These are phyloP conservation scores for Podaxis sp. DNA, from an alignment of 768 basidiomycete species.

Conservation along the genomic window DNA sequence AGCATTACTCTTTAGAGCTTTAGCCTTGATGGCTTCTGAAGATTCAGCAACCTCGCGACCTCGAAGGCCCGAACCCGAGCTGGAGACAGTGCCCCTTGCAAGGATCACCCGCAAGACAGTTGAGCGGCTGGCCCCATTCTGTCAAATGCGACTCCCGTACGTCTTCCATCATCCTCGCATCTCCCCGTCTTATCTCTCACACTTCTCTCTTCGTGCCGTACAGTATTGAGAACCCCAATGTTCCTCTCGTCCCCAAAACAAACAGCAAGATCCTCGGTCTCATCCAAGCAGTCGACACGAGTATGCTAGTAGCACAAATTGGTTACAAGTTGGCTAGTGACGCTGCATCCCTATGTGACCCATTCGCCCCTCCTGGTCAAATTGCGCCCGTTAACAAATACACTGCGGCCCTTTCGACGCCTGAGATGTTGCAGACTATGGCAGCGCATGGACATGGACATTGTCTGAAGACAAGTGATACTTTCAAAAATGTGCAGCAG, in stretches of 20 bases:
- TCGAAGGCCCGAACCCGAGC: constrained; percentile 9
- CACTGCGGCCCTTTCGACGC: constrained; percentile 16
- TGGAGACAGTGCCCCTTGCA: constrained; percentile 10
- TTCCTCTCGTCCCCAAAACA: constrained; percentile 27
- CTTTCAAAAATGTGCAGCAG: constrained; percentile 34
- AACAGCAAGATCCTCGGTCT: constrained; percentile 26
- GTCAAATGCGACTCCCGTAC: constrained; percentile 16
- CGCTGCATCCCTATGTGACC: constrained; percentile 25
- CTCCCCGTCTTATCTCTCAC: neutral
- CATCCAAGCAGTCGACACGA: constrained; percentile 29
- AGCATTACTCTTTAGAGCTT: neutral
- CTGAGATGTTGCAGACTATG: constrained; percentile 23
- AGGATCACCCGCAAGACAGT: constrained; percentile 13
- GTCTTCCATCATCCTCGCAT: neutral
- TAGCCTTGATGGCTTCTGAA: neutral
- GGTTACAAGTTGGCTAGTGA: constrained; percentile 28
- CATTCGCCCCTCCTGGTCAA: constrained; percentile 11
- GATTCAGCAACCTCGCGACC: neutral
- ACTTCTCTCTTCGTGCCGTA: neutral
- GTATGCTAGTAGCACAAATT: constrained; percentile 29
- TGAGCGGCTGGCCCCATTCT: constrained; percentile 18
- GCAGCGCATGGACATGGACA: constrained; percentile 27
- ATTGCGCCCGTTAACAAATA: neutral
- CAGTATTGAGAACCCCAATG: neutral
- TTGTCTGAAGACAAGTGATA: constrained; percentile 25